Conservation (phyloP, 2,329 filamentous ascomycete species). For the Colletotrichum paranaense region DNA sequence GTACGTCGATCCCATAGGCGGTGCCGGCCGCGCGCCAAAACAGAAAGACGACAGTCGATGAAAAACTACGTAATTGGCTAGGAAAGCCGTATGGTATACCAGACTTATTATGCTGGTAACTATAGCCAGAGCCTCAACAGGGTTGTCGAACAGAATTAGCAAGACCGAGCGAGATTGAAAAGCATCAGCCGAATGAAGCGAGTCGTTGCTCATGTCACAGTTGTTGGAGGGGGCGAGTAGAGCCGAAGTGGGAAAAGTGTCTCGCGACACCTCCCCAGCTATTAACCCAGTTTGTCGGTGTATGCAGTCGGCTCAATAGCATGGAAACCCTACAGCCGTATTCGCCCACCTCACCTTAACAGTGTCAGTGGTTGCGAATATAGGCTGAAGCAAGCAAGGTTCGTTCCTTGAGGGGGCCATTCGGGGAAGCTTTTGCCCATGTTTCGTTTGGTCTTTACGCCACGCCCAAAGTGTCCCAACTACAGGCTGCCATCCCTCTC, state of each 20-base stretch:
- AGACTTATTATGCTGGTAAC: not conserved
- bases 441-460: conserved; percentile 26
- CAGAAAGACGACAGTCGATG: too few relatives aligned
- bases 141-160: not conserved
- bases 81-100: not conserved
- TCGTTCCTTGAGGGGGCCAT: conserved; percentile 2
- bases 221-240: conserved; percentile 4
- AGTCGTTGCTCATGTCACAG: not conserved
- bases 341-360: not conserved
- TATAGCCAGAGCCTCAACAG: not conserved
- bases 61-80: not conserved
- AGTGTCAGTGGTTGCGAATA: conserved; percentile 3
- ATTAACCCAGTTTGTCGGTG: not conserved
- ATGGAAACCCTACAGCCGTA: not conserved
- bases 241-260: not conserved
- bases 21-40: not conserved
- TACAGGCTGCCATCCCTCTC: not conserved
- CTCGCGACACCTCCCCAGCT: not conserved
- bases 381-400: conserved; percentile 11
- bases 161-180: not conserved
- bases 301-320: not conserved
- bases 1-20: conserved; percentile 13
- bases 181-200: conserved; percentile 10
- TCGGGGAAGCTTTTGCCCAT: conserved; percentile 29
- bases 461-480: not conserved